Evolutionary conservation across 345 rosid genomes (phyloP).

Genomic region (Bruguiera parviflora): DNA sequence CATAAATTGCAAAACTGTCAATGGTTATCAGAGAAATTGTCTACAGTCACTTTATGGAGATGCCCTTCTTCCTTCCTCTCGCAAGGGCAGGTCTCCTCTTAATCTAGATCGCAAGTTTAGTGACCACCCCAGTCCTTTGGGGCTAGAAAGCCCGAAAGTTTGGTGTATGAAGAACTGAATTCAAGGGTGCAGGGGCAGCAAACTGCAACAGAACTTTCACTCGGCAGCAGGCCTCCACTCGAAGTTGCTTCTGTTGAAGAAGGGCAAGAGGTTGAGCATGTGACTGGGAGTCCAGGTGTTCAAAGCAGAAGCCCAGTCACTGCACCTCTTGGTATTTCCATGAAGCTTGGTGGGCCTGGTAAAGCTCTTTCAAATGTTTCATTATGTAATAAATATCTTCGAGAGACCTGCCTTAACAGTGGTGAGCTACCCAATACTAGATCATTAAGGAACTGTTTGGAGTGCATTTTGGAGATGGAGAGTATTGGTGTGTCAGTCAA

Average conservation of each 20-base stretch:
- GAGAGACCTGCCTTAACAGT: conserved; percentile 48
- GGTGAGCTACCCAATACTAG: conserved; percentile 74
- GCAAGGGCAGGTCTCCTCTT: conserved; percentile 58
- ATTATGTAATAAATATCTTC: conserved; percentile 18
- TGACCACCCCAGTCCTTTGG: conserved; percentile 75
- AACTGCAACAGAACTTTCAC: conserved; percentile 68
- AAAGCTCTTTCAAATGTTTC: conserved; percentile 40
- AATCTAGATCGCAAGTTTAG: conserved; percentile 46
- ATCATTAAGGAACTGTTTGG: conserved; percentile 57
- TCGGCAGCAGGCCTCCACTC: conserved; percentile 75
- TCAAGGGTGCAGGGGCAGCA: conserved; percentile 53
- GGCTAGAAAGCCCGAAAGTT: conserved; percentile 73
- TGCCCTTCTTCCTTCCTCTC: conserved; percentile 56
- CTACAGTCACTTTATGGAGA: conserved; percentile 48
- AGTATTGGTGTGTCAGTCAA: conserved; percentile 52
- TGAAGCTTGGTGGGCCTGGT: conserved; percentile 42
- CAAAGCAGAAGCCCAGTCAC: conserved; percentile 79
- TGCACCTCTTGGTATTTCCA: conserved; percentile 71
- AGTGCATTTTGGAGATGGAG: conserved; percentile 63
- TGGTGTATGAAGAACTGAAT: conserved; percentile 44
- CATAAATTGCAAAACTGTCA: conserved; percentile 26
- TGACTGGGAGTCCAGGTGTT: conserved; percentile 63
- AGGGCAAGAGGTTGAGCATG: conserved; percentile 93
- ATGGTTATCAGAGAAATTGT: conserved; percentile 37
- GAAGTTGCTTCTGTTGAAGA: conserved; percentile 85